Base-by-base conservation (phyloP, 768 basidiomycete genomes). In the Sarcomyxa edulis region DNA sequence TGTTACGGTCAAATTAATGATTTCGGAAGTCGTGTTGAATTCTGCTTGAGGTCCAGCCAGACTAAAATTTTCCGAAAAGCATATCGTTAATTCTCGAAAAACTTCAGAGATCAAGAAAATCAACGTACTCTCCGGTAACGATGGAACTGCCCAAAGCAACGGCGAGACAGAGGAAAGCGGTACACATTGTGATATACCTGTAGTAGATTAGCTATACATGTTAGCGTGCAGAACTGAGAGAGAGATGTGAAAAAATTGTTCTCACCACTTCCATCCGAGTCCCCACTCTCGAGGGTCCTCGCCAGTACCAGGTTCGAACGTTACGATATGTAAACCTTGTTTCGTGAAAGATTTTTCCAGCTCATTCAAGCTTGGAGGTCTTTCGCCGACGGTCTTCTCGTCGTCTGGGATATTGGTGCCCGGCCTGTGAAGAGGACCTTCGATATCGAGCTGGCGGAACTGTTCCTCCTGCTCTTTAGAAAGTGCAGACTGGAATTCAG, bases 1-100 rank as follows among this genome's bases (percentile, higher is more conserved):
- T 6, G 68, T 62, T 6, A 66, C 64, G 3, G 64, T 64, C n/a
- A 69, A 53, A 41, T 66, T 66, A 35, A 61, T 54, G 19, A 69
- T 58, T 35, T 61, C 61, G 47, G 64, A 61, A 4, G 53, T 50
- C 9, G 55, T 59, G 25, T 57, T 48, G 18, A 67, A 47, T 4
- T 58, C 58, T 33, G 45, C 34, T 6, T 54, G 53, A 7, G 65
- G 65, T 7, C 60, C 59, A 18, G 29, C 39, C 45, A 69, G 53
- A 44, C 64, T 66, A 37, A 8, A 40, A 33, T 24, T 7, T 22
- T 7, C 16, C 35, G 8, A 31, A 22, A 3, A 43, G 29, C 14
- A 24, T 2, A 19, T 20, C 8, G n/a, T 25, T 24, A 18, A 36
- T n/a, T 14, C 11, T 6, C 24, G 21, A 25, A 19, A 42, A 20